phyloP scores from a whole-genome alignment of 345 rosid species.

The Carallia brachiata region DNA sequence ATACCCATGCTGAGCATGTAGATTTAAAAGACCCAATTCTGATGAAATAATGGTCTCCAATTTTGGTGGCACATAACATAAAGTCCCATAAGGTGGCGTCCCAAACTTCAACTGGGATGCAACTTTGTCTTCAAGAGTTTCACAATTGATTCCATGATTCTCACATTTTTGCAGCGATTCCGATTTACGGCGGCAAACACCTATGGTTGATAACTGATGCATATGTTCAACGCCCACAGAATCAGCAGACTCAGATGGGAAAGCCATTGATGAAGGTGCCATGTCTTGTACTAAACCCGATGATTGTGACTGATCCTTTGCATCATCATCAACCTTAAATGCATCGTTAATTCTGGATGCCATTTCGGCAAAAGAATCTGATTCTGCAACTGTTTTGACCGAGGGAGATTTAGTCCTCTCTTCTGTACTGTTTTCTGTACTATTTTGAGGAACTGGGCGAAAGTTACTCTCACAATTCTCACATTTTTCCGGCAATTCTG shows the following conservation, averaged over 20 bases:
- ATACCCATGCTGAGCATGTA: constrained; percentile 32
- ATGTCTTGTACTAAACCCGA: constrained; percentile 36
- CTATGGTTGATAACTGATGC: constrained; percentile 26
- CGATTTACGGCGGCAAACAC: constrained; percentile 32
- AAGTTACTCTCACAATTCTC: constrained; percentile 37
- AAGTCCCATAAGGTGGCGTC: constrained; percentile 49
- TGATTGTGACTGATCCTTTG: constrained; percentile 45
- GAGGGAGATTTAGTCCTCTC: constrained; percentile 25
- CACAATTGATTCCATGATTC: constrained; percentile 20
- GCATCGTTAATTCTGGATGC: constrained; percentile 45
- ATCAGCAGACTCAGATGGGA: constrained; percentile 44
- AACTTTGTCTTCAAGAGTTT: constrained; percentile 27
- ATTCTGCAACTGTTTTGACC: constrained; percentile 42
- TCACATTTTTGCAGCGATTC: constrained; percentile 39
- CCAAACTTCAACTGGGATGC: constrained; percentile 29
- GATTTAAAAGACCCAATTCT: constrained; percentile 38
- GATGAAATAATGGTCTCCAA: constrained; percentile 31
- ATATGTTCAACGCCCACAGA: constrained; percentile 51
- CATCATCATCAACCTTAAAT: constrained; percentile 46
- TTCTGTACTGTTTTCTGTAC: constrained; percentile 39
- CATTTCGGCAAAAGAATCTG: constrained; percentile 49
- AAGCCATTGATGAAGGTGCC: constrained; percentile 42
- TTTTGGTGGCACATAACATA: constrained; percentile 56
- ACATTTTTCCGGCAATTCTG: constrained; percentile 37
- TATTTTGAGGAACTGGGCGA: constrained; percentile 52